Percentiles rank a stretch among this genome's conserved stretches.
These are phyloP conservation scores for Babesia microti DNA, from an alignment of 169 alveolate species.

Conservation along the genomic window DNA sequence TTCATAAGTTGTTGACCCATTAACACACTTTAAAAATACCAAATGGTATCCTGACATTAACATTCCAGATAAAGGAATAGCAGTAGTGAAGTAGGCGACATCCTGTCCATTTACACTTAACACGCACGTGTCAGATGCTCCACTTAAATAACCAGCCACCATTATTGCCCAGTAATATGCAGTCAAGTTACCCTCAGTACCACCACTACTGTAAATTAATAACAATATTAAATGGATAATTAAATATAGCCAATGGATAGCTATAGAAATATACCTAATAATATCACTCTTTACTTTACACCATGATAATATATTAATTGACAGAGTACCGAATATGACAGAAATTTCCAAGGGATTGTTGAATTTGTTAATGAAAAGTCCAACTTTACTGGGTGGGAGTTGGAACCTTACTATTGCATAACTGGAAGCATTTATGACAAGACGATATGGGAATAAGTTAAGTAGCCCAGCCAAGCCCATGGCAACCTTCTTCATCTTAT, in stretches of 20 bases:
- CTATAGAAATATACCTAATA: not conserved
- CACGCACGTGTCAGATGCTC: constrained; percentile 4
- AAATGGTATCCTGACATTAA: constrained; percentile 10
- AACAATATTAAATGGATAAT: constrained; percentile 1
- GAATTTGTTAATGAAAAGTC: constrained; percentile 10
- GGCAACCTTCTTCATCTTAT: too few relatives aligned
- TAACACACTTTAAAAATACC: too few relatives aligned
- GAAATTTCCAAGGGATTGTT: constrained; percentile 14
- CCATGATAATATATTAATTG: not conserved
- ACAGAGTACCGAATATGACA: constrained; percentile 4
- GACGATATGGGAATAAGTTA: too few relatives aligned
- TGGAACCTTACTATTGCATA: constrained; percentile 8
- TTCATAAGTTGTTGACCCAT: too few relatives aligned
- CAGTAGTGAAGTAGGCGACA: constrained; percentile 12
- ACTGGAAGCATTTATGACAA: constrained; percentile 13
- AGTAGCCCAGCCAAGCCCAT: too few relatives aligned
- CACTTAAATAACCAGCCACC: constrained; percentile 6
- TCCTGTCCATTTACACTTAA: constrained; percentile 3
- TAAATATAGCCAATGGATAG: constrained; percentile 9
- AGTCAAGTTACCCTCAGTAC: constrained; percentile 11
- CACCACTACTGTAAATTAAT: not conserved
- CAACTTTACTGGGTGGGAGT: constrained; percentile 9
- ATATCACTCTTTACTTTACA: too few relatives aligned
- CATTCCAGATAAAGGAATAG: constrained; percentile 12
- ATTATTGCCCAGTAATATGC: constrained; percentile 12